A percentile compares a stretch with the other conserved stretches of the same genome.
phyloP scores from a whole-genome alignment of 2,329 filamentous ascomycete genomes.

The Aureobasidium sp. region DNA sequence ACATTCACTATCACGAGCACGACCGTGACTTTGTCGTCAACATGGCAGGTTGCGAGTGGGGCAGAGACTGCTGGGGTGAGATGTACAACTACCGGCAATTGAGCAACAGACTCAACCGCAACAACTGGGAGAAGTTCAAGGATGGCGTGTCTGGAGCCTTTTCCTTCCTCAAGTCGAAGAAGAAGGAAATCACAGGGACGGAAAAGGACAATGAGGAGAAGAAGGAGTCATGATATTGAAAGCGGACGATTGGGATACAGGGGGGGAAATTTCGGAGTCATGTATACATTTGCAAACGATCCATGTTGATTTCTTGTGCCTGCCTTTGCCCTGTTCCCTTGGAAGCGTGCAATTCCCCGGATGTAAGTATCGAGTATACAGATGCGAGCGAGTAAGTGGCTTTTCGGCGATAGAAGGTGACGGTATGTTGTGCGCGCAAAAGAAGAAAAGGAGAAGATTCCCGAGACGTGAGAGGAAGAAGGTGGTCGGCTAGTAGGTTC shows the following conservation, averaged over 20 bases:
- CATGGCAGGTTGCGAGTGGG: conserved; percentile 97
- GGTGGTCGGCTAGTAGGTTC: neutral
- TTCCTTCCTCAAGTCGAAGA: conserved; percentile 18
- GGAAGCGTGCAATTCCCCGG: neutral
- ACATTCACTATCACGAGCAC: conserved; percentile 74
- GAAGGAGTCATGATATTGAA: conserved; percentile 4
- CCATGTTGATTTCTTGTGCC: conserved; percentile 10
- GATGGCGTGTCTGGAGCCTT: conserved; percentile 35
- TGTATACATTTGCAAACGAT: conserved; percentile 12
- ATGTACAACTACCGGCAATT: conserved; percentile 93
- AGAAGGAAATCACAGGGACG: conserved; percentile 13
- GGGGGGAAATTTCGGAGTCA: conserved; percentile 8
- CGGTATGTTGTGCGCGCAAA: neutral
- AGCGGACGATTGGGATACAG: conserved; percentile 4
- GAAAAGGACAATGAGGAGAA: neutral
- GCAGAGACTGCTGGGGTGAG: conserved; percentile 93
- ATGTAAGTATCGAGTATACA: neutral
- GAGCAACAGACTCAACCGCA: conserved; percentile 82
- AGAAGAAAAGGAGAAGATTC: neutral
- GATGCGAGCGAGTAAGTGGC: neutral
- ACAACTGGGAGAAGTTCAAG: conserved; percentile 62
- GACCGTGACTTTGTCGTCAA: conserved; percentile 93
- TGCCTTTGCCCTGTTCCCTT: neutral
- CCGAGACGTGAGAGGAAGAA: neutral
- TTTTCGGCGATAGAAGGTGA: neutral